A percentile compares a stretch with the other conserved stretches of the same genome.
phyloP scores from a whole-genome alignment of 2,329 filamentous ascomycete genomes.

The Apiospora aurea region DNA sequence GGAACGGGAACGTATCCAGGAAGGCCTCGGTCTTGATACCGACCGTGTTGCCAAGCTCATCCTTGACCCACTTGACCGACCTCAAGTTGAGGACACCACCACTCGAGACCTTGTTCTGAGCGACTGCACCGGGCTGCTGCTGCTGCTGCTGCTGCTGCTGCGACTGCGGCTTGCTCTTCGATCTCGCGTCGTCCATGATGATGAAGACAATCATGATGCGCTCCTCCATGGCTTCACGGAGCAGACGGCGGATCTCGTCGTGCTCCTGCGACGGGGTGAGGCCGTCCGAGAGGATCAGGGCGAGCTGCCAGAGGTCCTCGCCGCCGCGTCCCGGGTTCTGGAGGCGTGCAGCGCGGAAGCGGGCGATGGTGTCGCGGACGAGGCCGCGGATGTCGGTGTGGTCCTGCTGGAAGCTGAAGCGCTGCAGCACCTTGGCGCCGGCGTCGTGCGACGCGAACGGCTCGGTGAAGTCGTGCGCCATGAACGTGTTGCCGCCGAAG shows the following conservation, averaged over 20 bases:
- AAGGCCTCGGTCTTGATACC: conserved; percentile 86
- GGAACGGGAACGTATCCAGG: conserved; percentile 94
- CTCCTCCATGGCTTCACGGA: conserved; percentile 89
- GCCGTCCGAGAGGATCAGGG: conserved; percentile 92
- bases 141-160: neutral
- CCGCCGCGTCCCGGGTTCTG: conserved; percentile 57
- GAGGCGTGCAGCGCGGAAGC: conserved; percentile 79
- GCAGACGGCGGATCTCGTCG: conserved; percentile 79
- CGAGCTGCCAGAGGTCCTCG: conserved; percentile 91
- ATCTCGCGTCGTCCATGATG: conserved; percentile 77
- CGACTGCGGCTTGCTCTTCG: conserved; percentile 30
- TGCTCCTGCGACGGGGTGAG: conserved; percentile 85
- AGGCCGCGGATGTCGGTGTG: conserved; percentile 86
- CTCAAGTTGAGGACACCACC: conserved; percentile 85
- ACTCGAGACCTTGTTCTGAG: conserved; percentile 36
- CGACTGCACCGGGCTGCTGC: neutral
- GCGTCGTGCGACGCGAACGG: conserved; percentile 81
- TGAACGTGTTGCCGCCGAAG: conserved; percentile 83
- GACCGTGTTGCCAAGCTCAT: conserved; percentile 58
- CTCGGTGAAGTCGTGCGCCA: conserved; percentile 84
- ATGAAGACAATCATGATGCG: conserved; percentile 98
- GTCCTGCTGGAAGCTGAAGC: conserved; percentile 85
- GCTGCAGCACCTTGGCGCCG: conserved; percentile 82
- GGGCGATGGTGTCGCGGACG: conserved; percentile 77
- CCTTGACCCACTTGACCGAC: conserved; percentile 81